Base-by-base conservation (phyloP, 495 filamentous ascomycete genomes). In the Cryomyces antarcticus region DNA sequence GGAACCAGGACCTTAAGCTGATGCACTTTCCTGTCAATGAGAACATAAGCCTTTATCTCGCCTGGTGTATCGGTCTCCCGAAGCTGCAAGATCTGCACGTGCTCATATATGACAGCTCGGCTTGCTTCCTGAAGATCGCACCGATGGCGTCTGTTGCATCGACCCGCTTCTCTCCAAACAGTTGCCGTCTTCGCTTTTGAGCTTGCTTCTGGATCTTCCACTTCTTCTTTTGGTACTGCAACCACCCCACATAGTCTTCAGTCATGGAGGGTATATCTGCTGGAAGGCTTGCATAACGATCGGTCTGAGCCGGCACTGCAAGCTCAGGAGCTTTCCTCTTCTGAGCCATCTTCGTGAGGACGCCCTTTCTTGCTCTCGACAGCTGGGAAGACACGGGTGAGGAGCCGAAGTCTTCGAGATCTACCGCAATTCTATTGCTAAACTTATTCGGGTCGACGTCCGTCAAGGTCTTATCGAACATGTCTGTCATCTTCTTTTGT, bases 201-300 rank as follows among this genome's bases (percentile, higher is more conserved):
- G 89, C 87, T 58, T 93, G 82, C 53, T 83, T 92, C 57, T 99
- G 89, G 28, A 99, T 81, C 62, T 85, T 94, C 89, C 89, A 99
- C 57, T 99, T 99, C 62, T 85, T 74, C 60, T 99, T 99, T 55
- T 99, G 89, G 53, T 99, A 99, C 55, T 79, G 70, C 38, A 99
- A 61, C 65, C 93, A 99, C 0, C 74, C 84, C 24, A 70, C 61
- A 46, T 99, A 99, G 59, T 99, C 83, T 36, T 89, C 77, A 0
- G 74, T 77, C 27, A 87, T 83, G 6, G 68, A 71, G 13, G 89
- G 92, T 82, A 95, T 95, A 41, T 68, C 70, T 31, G 79, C 70
- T 0, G 89, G 89, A 4, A 99, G 71, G 44, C 68, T 75, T 24
- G 86, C 79, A 54, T 82, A 94, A 5, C 87, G 86, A 55, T 96